Conservation (phyloP, 495 filamentous ascomycete genomes). For the Penicillium angulare region DNA sequence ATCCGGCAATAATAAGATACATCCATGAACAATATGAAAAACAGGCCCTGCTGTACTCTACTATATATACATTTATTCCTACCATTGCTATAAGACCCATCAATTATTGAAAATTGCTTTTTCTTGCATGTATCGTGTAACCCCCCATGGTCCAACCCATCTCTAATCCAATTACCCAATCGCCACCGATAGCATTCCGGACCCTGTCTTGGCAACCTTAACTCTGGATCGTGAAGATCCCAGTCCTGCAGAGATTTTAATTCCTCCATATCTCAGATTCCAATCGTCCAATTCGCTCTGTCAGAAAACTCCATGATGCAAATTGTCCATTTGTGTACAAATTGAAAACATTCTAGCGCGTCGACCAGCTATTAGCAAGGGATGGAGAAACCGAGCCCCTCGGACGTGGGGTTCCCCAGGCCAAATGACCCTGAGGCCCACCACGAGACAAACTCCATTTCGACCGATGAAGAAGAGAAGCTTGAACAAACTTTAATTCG, state of each 20-base stretch:
- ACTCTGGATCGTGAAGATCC: not conserved
- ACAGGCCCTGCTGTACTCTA: too few relatives aligned
- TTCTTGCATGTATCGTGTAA: not conserved
- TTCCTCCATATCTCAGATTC: not conserved
- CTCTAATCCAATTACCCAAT: not conserved
- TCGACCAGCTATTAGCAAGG: too few relatives aligned
- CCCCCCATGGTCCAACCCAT: not conserved
- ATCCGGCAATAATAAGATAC: too few relatives aligned
- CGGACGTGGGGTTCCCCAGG: not conserved
- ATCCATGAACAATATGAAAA: too few relatives aligned
- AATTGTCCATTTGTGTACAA: too few relatives aligned
- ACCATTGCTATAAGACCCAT: too few relatives aligned
- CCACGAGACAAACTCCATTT: constrained; percentile 15
- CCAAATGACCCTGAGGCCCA: constrained; percentile 2
- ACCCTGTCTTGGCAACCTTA: constrained; percentile 1
- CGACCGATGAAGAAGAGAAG: constrained; percentile 34
- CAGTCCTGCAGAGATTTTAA: not conserved
- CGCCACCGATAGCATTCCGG: not conserved
- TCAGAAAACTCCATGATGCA: too few relatives aligned
- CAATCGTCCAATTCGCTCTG: not conserved
- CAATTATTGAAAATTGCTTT: not conserved
- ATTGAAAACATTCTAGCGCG: too few relatives aligned
- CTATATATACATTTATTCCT: too few relatives aligned
- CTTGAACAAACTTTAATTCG: constrained; percentile 46
- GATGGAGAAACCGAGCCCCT: not conserved